Conservation (phyloP, 331 rosid genomes). For the Dryas integrifolia region DNA sequence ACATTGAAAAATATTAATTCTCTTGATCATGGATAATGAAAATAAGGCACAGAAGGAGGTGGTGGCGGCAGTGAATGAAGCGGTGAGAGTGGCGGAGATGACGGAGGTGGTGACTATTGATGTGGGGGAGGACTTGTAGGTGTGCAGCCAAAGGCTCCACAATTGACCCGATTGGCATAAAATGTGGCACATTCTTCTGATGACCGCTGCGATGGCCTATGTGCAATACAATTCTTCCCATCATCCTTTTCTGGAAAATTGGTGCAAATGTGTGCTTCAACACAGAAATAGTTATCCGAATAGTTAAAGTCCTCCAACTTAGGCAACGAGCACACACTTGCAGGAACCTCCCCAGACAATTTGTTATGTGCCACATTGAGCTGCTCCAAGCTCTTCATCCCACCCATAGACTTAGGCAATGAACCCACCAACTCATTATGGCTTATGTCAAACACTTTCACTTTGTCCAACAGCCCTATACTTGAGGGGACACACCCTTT, state of each 20-base stretch:
- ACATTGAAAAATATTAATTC: neutral
- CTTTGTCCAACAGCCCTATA: slow-evolving; percentile 48
- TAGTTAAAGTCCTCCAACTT: slow-evolving; percentile 69
- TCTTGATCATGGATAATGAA: slow-evolving; percentile 27
- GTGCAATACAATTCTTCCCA: slow-evolving; percentile 57
- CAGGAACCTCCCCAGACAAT: slow-evolving; percentile 61
- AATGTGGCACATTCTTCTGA: slow-evolving; percentile 48
- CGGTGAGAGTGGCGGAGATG: fast-evolving
- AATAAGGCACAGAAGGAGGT: neutral
- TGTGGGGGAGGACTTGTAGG: slow-evolving; percentile 27
- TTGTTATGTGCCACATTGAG: slow-evolving; percentile 63
- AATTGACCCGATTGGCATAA: slow-evolving; percentile 47
- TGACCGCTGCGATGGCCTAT: slow-evolving; percentile 62
- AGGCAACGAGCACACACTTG: slow-evolving; percentile 51
- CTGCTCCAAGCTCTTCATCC: slow-evolving; percentile 73
- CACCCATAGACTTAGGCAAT: slow-evolving; percentile 53
- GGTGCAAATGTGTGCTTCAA: slow-evolving; percentile 48
- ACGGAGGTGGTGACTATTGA: fast-evolving
- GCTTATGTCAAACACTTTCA: slow-evolving; percentile 75
- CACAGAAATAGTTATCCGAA: slow-evolving; percentile 58
- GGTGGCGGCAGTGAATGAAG: fast-evolving
- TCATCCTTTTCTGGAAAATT: slow-evolving; percentile 57
- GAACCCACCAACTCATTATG: slow-evolving; percentile 53
- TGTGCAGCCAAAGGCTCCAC: slow-evolving; percentile 51
- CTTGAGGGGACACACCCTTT: slow-evolving; percentile 62